These are phyloP conservation scores for Magnusiomyces ingens DNA, from an alignment of 1,139 yeast species.

Conservation along the genomic window DNA sequence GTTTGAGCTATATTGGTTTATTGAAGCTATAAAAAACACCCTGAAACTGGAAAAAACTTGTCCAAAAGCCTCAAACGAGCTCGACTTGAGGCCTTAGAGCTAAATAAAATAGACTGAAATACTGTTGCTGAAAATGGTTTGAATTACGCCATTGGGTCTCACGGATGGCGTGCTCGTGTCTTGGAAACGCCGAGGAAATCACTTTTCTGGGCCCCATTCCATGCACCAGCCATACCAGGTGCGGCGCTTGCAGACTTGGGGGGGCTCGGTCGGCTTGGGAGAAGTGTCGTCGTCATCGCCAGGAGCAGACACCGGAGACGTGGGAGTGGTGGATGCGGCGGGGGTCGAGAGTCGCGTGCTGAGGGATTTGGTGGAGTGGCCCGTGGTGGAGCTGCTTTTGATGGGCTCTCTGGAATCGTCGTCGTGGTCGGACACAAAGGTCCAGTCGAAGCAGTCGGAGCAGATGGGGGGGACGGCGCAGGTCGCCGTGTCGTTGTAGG, in stretches of 20 bases:
- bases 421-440: slow-evolving; percentile 47
- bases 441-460: slow-evolving; percentile 89
- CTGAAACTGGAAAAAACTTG: not conserved
- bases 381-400: not conserved
- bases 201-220: slow-evolving; percentile 16
- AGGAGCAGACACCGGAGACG: slow-evolving; percentile 12
- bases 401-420: slow-evolving; percentile 14
- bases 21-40: too few relatives aligned
- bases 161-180: too few relatives aligned
- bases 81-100: too few relatives aligned
- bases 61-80: not conserved
- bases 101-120: too few relatives aligned
- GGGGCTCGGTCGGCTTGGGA: slow-evolving; percentile 14
- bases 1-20: too few relatives aligned
- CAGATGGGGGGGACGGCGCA: slow-evolving; percentile 70
- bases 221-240: slow-evolving; percentile 28
- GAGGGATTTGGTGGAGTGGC: not conserved
- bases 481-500: slow-evolving; percentile 68
- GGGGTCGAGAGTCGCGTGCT: slow-evolving; percentile 7
- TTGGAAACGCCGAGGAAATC: too few relatives aligned
- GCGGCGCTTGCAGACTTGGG: slow-evolving; percentile 22
- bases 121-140: not conserved
- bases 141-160: not conserved
- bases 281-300: slow-evolving; percentile 12
- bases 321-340: slow-evolving; percentile 8